A percentile compares a stretch with the other conserved stretches of the same genome.
These are phyloP conservation scores for Citrullus mucosospermus DNA, from an alignment of 306 rosid genomes.

Conservation along the genomic window DNA sequence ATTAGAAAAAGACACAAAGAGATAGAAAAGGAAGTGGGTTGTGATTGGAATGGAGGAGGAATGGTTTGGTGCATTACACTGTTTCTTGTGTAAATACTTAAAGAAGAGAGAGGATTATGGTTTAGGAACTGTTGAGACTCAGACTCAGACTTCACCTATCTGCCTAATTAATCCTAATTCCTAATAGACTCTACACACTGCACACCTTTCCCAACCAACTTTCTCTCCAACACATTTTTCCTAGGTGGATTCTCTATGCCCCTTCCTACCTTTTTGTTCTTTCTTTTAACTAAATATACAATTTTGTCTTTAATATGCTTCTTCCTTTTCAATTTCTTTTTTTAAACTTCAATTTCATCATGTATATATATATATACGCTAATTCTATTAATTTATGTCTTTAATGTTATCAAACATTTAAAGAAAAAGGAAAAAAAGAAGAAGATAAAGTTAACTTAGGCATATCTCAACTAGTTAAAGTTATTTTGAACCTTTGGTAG, in stretches of 20 bases:
- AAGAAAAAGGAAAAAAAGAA: no score
- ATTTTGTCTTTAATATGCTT: not conserved
- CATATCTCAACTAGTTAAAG: no score
- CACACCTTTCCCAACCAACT: not conserved
- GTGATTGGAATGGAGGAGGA: not conserved
- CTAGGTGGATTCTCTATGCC: not conserved
- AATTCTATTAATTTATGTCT: no score
- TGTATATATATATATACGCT: not conserved
- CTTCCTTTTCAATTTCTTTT: not conserved
- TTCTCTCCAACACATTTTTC: not conserved
- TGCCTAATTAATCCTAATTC: not conserved
- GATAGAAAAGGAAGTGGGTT: not conserved
- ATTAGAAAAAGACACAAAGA: not conserved
- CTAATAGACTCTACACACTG: not conserved
- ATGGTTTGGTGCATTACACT: not conserved
- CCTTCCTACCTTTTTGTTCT: not conserved
- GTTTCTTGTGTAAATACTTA: not conserved
- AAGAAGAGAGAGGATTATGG: no score
- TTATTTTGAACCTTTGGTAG: no score
- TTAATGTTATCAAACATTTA: no score
- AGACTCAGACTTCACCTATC: not conserved
- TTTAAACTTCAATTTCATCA: not conserved
- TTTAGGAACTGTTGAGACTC: no score
- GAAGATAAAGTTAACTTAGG: no score
- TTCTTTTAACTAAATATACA: not conserved